Conservation (phyloP, 257 asterid species). For the Coffea eugenioides region DNA sequence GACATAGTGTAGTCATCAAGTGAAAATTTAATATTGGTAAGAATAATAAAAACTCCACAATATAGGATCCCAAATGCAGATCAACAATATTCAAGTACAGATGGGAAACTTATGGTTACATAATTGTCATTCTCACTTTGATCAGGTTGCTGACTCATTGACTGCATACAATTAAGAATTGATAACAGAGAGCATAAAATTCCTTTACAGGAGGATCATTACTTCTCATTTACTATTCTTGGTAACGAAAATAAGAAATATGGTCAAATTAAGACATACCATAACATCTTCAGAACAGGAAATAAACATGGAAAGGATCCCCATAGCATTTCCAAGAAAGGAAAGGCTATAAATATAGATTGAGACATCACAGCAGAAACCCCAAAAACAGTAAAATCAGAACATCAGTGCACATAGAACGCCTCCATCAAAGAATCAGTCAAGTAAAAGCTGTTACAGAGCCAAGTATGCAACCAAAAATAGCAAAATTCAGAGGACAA, state of each 20-base stretch:
- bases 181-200: neutral
- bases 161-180: neutral
- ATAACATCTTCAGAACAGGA: neutral
- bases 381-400: neutral
- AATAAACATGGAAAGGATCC: neutral
- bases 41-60: neutral
- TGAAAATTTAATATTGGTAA: neutral
- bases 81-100: neutral
- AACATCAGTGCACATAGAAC: neutral
- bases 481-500: neutral
- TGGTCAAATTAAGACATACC: neutral
- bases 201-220: neutral
- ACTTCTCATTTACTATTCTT: neutral
- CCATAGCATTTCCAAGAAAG: neutral
- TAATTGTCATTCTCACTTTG: neutral
- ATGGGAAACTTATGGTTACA: too few species aligned
- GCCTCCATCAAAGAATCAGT: slow-evolving; percentile 14
- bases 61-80: neutral
- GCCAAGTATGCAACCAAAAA: neutral
- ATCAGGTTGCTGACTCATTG: neutral
- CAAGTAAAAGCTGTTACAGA: slow-evolving; percentile 21
- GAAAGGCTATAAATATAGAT: neutral
- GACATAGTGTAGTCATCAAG: neutral
- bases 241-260: neutral
- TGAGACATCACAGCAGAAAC: neutral